Percentiles rank a stretch among this genome's conserved stretches.
phyloP scores from a whole-genome alignment of 257 asterid species.

The Cordia subcordata region DNA sequence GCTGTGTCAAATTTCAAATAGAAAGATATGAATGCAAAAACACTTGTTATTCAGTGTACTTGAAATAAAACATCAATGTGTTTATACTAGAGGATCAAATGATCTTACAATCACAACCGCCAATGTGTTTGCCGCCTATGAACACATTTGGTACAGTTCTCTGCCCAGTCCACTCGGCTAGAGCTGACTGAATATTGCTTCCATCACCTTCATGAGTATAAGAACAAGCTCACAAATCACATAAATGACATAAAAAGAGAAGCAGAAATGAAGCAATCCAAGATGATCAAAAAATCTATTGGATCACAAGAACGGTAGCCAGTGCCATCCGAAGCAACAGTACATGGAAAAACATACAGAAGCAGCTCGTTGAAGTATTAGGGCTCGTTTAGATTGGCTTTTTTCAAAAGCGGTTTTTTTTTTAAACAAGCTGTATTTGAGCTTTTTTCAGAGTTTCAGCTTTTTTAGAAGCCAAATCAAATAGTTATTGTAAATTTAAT shows the following conservation, averaged over 20 bases:
- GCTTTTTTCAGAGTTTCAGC: no score
- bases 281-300: background rate
- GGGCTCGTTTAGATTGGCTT: no score
- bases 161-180: slow-evolving; percentile 78
- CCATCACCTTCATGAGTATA: slow-evolving; percentile 52
- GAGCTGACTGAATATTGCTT: slow-evolving; percentile 55
- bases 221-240: background rate
- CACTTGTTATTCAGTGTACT: background rate
- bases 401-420: no score
- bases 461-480: no score
- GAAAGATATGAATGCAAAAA: background rate
- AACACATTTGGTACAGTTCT: slow-evolving; percentile 82
- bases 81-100: background rate
- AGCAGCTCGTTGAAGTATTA: no score
- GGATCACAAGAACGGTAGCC: no score
- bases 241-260: background rate
- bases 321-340: no score
- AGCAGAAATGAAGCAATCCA: background rate
- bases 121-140: slow-evolving; percentile 73
- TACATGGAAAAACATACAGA: no score
- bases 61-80: background rate
- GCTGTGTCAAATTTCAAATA: background rate
- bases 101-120: slow-evolving; percentile 73
- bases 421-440: no score
- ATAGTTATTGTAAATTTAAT: no score